phyloP scores from a whole-genome alignment of 2,329 filamentous ascomycete species.

The Coniochaeta pulveracea region DNA sequence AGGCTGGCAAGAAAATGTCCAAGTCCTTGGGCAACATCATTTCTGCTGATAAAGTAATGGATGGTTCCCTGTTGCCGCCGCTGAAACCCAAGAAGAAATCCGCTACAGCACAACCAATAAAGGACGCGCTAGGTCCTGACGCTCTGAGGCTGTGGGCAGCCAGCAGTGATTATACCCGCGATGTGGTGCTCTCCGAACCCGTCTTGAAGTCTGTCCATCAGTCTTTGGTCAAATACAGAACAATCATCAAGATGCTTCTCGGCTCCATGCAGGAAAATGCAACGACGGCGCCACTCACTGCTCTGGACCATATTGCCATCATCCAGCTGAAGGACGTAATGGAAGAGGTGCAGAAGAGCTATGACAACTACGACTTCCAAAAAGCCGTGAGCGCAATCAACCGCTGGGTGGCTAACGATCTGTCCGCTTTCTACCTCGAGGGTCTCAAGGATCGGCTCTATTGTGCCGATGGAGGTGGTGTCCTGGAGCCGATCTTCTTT shows the following conservation, averaged over 20 bases:
- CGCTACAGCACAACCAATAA: conserved; percentile 26
- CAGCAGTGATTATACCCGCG: conserved; percentile 80
- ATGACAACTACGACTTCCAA: conserved; percentile 69
- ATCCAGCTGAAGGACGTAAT: conserved; percentile 60
- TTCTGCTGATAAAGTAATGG: conserved; percentile 70
- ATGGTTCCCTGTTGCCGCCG: conserved; percentile 65
- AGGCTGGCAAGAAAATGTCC: conserved; percentile 93
- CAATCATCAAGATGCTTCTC: conserved; percentile 82
- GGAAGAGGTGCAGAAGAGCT: conserved; percentile 51
- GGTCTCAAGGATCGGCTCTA: conserved; percentile 86
- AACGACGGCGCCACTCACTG: conserved; percentile 38
- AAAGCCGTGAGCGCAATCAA: conserved; percentile 64
- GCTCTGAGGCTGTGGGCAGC: conserved; percentile 85
- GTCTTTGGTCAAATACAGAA: conserved; percentile 74
- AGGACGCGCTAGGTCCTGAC: conserved; percentile 71
- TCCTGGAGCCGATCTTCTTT: conserved; percentile 54
- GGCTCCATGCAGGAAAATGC: conserved; percentile 56
- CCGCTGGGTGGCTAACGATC: conserved; percentile 68
- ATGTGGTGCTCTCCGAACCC: conserved; percentile 70
- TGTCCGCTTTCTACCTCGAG: conserved; percentile 92
- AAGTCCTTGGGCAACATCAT: conserved; percentile 91
- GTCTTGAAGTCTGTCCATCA: conserved; percentile 69
- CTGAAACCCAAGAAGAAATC: conserved; percentile 49
- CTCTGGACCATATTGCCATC: conserved; percentile 64
- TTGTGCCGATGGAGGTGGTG: conserved; percentile 60